Evolutionary conservation across 768 basidiomycete genomes (phyloP).

Genomic region (Podaxis sp.): DNA sequence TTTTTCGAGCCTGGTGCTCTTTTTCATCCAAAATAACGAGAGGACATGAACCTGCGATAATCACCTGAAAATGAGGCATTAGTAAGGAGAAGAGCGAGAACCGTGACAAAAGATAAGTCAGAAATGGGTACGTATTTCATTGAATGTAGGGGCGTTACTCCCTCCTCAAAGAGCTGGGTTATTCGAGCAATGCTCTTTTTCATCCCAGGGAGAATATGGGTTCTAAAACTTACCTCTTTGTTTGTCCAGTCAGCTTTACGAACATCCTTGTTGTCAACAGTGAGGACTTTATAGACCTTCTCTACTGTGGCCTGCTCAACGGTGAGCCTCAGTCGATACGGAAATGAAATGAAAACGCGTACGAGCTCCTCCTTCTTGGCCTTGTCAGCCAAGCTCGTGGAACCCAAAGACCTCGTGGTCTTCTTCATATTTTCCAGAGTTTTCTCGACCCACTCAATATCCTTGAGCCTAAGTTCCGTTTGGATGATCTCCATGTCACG

Average conservation of each 20-base stretch:
- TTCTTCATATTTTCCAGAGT: conserved; percentile 78
- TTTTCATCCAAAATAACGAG: conserved; percentile 56
- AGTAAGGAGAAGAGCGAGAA: background rate
- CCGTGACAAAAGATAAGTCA: conserved; percentile 38
- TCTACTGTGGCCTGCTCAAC: conserved; percentile 70
- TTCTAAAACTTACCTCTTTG: conserved; percentile 77
- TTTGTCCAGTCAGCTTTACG: conserved; percentile 93
- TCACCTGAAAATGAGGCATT: conserved; percentile 2
- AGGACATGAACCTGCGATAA: background rate
- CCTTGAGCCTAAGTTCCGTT: conserved; percentile 92
- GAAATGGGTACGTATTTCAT: conserved; percentile 57
- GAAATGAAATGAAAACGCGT: conserved; percentile 23
- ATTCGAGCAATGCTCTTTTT: conserved; percentile 49
- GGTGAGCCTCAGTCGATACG: background rate
- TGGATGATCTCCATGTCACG: conserved; percentile 98
- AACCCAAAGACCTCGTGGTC: conserved; percentile 68
- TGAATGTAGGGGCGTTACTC: conserved; percentile 82
- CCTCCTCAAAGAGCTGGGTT: conserved; percentile 97
- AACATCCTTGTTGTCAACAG: conserved; percentile 82
- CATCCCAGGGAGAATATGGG: conserved; percentile 38
- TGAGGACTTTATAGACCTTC: conserved; percentile 78
- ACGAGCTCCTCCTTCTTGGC: conserved; percentile 97
- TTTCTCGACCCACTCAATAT: conserved; percentile 99
- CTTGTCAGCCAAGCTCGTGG: conserved; percentile 82
- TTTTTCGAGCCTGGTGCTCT: conserved; percentile 48